Evolutionary conservation across 768 basidiomycete species (phyloP).

Genomic region (Rhodotorula kratochvilovae): DNA sequence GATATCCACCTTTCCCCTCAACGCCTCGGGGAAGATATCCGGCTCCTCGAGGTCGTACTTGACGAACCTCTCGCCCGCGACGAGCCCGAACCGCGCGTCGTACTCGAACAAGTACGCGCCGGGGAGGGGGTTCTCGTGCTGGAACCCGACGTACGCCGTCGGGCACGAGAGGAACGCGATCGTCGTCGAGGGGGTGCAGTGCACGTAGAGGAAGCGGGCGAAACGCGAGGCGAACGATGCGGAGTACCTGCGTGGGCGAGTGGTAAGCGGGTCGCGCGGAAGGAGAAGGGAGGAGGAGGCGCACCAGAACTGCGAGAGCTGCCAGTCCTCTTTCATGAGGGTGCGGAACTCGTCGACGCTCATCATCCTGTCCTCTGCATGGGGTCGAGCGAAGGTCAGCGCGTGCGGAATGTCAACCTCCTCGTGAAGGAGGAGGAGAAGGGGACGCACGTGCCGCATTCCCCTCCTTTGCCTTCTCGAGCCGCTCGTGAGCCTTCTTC

Average conservation of each 20-base stretch:
- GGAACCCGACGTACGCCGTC: conserved; percentile 43
- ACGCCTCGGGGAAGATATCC: conserved; percentile 18
- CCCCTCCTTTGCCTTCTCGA: conserved; percentile 12
- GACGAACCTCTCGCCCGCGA: conserved; percentile 34
- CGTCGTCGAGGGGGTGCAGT: conserved; percentile 8
- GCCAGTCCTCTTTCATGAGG: conserved; percentile 21
- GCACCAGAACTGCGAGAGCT: conserved; percentile 6
- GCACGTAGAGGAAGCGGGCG: conserved; percentile 35
- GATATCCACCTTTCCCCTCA: conserved; percentile 36
- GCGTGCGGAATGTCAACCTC: neutral
- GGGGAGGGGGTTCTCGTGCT: conserved; percentile 31
- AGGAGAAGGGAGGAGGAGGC: neutral
- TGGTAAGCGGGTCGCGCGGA: neutral
- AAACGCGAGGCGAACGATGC: conserved; percentile 38
- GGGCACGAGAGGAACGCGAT: conserved; percentile 44
- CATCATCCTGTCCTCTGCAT: conserved; percentile 35
- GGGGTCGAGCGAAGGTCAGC: neutral
- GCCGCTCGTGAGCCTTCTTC: conserved; percentile 18
- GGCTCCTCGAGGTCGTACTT: conserved; percentile 43
- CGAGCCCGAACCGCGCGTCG: conserved; percentile 39
- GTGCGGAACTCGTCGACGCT: conserved; percentile 37
- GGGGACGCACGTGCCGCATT: neutral
- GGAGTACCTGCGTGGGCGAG: conserved; percentile 36
- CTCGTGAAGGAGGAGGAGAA: neutral
- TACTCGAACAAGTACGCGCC: conserved; percentile 41